Conservation (phyloP, 2,329 filamentous ascomycete species). For the Fusarium mangiferae region DNA sequence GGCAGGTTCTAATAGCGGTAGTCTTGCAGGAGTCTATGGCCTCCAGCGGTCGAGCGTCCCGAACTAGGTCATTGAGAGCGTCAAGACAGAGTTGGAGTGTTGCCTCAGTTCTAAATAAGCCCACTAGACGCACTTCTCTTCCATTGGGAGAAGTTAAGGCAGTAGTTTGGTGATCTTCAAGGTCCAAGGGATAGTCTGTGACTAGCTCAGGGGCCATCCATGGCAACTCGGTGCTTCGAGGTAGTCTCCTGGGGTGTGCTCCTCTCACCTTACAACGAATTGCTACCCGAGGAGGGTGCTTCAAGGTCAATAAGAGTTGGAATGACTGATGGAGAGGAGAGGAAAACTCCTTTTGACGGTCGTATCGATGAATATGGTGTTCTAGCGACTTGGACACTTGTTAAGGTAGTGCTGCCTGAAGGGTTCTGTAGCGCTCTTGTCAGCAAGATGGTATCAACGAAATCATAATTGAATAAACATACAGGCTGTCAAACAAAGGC, state of each 20-base stretch:
- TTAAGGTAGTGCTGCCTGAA: neutral
- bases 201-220: too few species aligned
- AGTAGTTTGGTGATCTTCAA: fast-evolving
- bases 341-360: too few species aligned
- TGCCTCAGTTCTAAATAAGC: neutral
- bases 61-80: neutral
- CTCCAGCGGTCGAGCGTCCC: neutral
- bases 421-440: neutral
- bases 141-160: neutral
- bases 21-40: fast-evolving
- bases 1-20: fast-evolving
- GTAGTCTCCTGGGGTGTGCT: neutral
- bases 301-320: too few species aligned
- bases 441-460: neutral
- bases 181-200: neutral
- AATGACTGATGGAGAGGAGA: neutral
- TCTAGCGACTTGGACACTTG: neutral
- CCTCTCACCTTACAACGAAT: neutral
- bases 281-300: neutral
- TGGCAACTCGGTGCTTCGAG: neutral
- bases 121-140: fast-evolving
- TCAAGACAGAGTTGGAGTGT: neutral
- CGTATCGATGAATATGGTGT: neutral
- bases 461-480: neutral
- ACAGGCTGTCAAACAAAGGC: fast-evolving